phyloP scores from a whole-genome alignment of 805 yeast genomes.

The Candida sanyiensis region DNA sequence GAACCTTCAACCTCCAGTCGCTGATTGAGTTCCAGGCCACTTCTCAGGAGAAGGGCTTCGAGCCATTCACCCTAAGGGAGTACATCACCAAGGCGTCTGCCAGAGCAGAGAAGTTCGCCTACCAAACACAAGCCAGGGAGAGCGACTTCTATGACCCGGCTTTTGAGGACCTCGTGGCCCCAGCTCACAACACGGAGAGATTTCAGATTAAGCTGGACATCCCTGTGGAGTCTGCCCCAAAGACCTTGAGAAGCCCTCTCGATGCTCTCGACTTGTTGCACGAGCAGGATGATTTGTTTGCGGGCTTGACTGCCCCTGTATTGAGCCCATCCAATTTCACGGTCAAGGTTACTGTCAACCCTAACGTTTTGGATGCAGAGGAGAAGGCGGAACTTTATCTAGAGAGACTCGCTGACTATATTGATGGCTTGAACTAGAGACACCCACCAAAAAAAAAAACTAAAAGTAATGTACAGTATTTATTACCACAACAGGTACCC shows the following conservation, averaged over 20 bases:
- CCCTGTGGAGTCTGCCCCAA: slow-evolving; percentile 18
- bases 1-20: slow-evolving; percentile 28
- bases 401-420: slow-evolving; percentile 21
- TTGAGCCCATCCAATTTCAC: slow-evolving; percentile 31
- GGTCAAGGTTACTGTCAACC: slow-evolving; percentile 31
- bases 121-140: slow-evolving; percentile 30
- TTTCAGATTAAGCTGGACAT: slow-evolving; percentile 34
- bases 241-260: slow-evolving; percentile 14
- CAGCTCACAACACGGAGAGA: slow-evolving; percentile 37
- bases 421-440: slow-evolving; percentile 11
- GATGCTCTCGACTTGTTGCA: slow-evolving; percentile 20
- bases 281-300: slow-evolving; percentile 23
- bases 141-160: slow-evolving; percentile 52
- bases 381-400: slow-evolving; percentile 35
- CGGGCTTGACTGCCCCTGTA: too few species aligned
- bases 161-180: slow-evolving; percentile 54
- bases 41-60: slow-evolving; percentile 24
- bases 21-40: slow-evolving; percentile 25
- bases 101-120: slow-evolving; percentile 40
- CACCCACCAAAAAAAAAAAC: background rate
- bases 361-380: slow-evolving; percentile 38
- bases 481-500: background rate
- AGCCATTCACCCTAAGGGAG: slow-evolving; percentile 19
- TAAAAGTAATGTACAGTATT: background rate
- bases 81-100: slow-evolving; percentile 40